These are phyloP conservation scores for Phytophthora tubulina DNA, from an alignment of 352 stramenopile genomes.

Conservation along the genomic window DNA sequence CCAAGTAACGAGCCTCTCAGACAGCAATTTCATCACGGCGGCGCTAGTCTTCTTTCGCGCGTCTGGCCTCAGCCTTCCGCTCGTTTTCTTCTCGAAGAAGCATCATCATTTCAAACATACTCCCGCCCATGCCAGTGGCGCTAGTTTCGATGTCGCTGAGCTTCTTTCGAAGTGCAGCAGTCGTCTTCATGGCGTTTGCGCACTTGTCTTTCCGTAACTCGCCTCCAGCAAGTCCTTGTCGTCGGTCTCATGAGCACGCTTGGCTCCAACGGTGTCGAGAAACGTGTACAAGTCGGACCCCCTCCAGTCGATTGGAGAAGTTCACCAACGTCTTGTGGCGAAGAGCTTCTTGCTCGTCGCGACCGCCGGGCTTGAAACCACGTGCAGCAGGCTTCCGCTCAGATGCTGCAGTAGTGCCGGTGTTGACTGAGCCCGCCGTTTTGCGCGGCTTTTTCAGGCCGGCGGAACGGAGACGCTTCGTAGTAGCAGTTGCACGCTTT, in stretches of 20 bases:
- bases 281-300: neutral
- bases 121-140: neutral
- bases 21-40: constrained; percentile 2
- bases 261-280: neutral
- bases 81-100: constrained; percentile 18
- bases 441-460: neutral
- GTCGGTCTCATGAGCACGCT: neutral
- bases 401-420: too few species aligned
- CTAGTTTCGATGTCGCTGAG: neutral
- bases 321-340: neutral
- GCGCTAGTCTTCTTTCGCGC: constrained; percentile 1
- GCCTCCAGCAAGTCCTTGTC: constrained; percentile 1
- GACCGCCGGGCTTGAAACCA: neutral
- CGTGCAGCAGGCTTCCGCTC: too few species aligned
- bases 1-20: neutral
- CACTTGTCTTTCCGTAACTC: constrained; percentile 15
- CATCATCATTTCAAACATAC: constrained; percentile 11
- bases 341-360: neutral
- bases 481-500: neutral
- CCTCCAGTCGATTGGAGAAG: constrained; percentile 10
- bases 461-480: neutral
- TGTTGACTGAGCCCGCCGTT: neutral
- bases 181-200: neutral
- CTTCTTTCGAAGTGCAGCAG: neutral
- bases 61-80: neutral